Conservation (phyloP, 176 grass and related monocot species). For the Leersia perrieri region DNA sequence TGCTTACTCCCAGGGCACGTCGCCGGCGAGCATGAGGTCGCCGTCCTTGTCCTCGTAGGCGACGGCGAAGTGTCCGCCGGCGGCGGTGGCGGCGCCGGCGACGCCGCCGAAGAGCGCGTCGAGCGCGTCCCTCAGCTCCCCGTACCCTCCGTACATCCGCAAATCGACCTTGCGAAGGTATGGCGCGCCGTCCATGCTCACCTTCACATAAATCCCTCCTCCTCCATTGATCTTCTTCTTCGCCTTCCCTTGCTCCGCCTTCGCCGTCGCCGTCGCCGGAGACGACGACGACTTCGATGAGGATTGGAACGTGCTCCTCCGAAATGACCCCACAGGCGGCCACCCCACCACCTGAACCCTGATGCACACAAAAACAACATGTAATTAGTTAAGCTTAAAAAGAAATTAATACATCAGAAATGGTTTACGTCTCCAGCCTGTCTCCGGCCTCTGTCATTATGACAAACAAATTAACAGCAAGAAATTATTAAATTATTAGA, state of each 20-base stretch:
- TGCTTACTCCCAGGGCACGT: slow-evolving; percentile 78
- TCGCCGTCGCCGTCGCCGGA: not conserved
- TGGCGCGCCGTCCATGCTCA: slow-evolving; percentile 77
- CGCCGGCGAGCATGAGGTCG: slow-evolving; percentile 76
- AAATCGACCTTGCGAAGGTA: slow-evolving; percentile 75
- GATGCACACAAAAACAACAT: not conserved
- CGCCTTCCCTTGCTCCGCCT: not conserved
- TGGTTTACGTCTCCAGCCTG: too few species aligned
- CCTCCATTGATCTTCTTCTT: not conserved
- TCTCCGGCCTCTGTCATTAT: too few species aligned
- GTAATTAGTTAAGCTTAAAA: not conserved
- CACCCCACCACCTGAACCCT: slow-evolving; percentile 75
- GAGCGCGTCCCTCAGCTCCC: slow-evolving; percentile 46
- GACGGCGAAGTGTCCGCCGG: slow-evolving; percentile 39
- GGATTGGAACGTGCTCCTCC: slow-evolving; percentile 53
- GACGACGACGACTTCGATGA: not conserved
- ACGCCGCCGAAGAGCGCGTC: slow-evolving; percentile 63
- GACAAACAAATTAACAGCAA: too few species aligned
- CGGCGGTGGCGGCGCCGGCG: not conserved
- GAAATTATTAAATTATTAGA: too few species aligned
- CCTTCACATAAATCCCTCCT: slow-evolving; percentile 47
- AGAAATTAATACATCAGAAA: too few species aligned
- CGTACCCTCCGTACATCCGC: slow-evolving; percentile 48
- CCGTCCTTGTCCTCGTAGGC: slow-evolving; percentile 78
- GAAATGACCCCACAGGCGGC: slow-evolving; percentile 60